Evolutionary conservation across 345 rosid genomes (phyloP).

Genomic region (Hibiscus mutabilis): DNA sequence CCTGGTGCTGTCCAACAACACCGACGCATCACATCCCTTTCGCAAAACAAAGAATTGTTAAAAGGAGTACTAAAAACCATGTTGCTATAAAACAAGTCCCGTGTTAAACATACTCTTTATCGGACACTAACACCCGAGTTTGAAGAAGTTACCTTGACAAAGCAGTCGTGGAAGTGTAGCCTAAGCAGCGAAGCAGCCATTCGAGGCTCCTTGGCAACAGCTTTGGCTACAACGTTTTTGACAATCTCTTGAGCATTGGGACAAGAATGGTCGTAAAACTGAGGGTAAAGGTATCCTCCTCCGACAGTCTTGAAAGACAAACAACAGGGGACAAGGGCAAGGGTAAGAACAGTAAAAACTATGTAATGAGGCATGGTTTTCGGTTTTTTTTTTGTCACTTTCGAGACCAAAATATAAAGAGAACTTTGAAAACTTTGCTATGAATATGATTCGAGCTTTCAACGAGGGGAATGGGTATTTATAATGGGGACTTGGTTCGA

Average conservation of each 20-base stretch:
- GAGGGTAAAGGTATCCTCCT: constrained; percentile 45
- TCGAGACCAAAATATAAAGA: constrained; percentile 6
- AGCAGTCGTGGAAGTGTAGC: constrained; percentile 86
- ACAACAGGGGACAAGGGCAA: constrained; percentile 35
- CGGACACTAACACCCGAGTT: background rate
- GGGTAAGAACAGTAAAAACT: constrained; percentile 30
- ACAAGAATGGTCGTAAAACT: constrained; percentile 57
- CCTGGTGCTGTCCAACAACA: constrained; percentile 63
- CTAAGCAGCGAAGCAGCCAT: constrained; percentile 82
- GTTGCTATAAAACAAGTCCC: no score
- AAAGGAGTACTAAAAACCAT: background rate
- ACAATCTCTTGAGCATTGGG: constrained; percentile 52
- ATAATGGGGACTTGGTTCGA: constrained; percentile 19
- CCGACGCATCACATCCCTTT: constrained; percentile 84
- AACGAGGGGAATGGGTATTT: constrained; percentile 20
- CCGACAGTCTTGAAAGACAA: constrained; percentile 24
- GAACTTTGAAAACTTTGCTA: constrained; percentile 8
- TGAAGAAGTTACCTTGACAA: constrained; percentile 47
- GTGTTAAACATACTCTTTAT: no score
- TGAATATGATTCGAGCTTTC: constrained; percentile 18
- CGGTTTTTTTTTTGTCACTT: constrained; percentile 7
- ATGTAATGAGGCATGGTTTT: constrained; percentile 32
- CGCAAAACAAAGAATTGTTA: background rate
- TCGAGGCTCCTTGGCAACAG: constrained; percentile 51
- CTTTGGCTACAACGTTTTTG: constrained; percentile 45